Conservation (phyloP, 1,284 basidiomycete genomes). For the Sporisorium reilianum region DNA sequence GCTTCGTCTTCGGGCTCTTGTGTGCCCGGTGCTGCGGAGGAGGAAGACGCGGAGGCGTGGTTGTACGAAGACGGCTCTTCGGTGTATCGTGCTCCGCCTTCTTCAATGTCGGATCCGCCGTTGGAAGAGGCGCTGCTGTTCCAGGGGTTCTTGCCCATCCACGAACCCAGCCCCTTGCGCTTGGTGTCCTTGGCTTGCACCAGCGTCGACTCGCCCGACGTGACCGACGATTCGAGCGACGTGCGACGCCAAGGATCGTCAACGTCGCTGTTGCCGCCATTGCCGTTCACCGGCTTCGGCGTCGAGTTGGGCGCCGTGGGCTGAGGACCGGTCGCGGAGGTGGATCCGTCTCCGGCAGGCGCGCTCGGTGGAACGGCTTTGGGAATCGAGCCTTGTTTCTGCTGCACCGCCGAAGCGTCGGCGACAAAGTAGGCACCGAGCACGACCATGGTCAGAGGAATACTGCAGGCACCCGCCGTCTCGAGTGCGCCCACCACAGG, state of each 20-base stretch:
- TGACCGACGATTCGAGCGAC: constrained; percentile 30
- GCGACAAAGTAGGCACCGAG: constrained; percentile 86
- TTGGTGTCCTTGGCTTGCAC: constrained; percentile 33
- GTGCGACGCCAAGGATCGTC: constrained; percentile 47
- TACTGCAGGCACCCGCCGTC: constrained; percentile 70
- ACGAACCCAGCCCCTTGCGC: constrained; percentile 39
- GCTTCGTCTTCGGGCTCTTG: constrained; percentile 17
- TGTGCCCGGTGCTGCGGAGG: background rate
- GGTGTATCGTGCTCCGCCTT: constrained; percentile 23
- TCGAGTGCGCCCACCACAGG: constrained; percentile 71
- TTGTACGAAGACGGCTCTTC: constrained; percentile 30
- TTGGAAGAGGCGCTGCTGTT: constrained; percentile 31
- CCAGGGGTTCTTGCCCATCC: constrained; percentile 50
- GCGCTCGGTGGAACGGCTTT: constrained; percentile 38
- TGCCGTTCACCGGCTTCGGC: constrained; percentile 8
- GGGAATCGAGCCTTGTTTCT: constrained; percentile 16
- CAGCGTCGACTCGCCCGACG: constrained; percentile 39
- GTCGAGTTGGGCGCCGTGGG: constrained; percentile 18
- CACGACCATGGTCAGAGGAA: constrained; percentile 89
- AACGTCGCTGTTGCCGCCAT: constrained; percentile 1
- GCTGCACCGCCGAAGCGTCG: constrained; percentile 38
- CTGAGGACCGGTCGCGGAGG: constrained; percentile 27
- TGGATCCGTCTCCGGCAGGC: constrained; percentile 40
- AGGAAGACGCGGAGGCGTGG: background rate
- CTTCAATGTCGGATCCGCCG: constrained; percentile 40